These are phyloP conservation scores for Trichoderma koningii DNA, from an alignment of 2,329 filamentous ascomycete species.

Conservation along the genomic window DNA sequence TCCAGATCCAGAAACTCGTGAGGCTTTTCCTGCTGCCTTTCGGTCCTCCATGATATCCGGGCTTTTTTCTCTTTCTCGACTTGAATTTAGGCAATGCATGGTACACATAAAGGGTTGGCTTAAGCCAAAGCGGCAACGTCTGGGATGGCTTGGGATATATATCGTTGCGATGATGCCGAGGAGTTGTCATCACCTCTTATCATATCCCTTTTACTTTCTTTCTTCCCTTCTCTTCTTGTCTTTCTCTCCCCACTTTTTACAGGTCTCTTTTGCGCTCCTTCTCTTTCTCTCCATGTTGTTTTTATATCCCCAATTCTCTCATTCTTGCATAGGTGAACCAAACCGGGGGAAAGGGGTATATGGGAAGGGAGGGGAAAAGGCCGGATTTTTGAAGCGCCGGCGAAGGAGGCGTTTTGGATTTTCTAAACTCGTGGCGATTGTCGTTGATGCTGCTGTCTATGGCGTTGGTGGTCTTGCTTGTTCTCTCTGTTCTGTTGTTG, in stretches of 20 bases:
- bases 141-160: not conserved
- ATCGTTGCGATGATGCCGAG: not conserved
- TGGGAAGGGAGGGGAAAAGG: not conserved
- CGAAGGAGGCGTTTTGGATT: slow-evolving; percentile 28
- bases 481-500: not conserved
- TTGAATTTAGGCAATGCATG: slow-evolving; percentile 8
- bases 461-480: not conserved
- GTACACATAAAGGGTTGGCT: slow-evolving; percentile 13
- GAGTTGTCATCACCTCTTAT: not conserved
- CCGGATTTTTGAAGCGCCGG: slow-evolving; percentile 22
- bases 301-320: slow-evolving; percentile 12
- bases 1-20: slow-evolving; percentile 29
- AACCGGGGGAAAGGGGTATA: not conserved
- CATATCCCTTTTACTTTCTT: not conserved
- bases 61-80: slow-evolving; percentile 15
- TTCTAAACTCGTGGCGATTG: slow-evolving; percentile 6
- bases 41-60: slow-evolving; percentile 4
- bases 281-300: not conserved
- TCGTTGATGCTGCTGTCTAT: not conserved
- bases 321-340: slow-evolving; percentile 1
- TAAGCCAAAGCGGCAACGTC: not conserved
- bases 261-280: not conserved
- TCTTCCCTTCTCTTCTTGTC: not conserved
- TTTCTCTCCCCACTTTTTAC: not conserved
- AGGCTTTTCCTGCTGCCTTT: slow-evolving; percentile 1